phyloP scores from a whole-genome alignment of 2,329 filamentous ascomycete genomes.

The Scedosporium dehoogii region DNA sequence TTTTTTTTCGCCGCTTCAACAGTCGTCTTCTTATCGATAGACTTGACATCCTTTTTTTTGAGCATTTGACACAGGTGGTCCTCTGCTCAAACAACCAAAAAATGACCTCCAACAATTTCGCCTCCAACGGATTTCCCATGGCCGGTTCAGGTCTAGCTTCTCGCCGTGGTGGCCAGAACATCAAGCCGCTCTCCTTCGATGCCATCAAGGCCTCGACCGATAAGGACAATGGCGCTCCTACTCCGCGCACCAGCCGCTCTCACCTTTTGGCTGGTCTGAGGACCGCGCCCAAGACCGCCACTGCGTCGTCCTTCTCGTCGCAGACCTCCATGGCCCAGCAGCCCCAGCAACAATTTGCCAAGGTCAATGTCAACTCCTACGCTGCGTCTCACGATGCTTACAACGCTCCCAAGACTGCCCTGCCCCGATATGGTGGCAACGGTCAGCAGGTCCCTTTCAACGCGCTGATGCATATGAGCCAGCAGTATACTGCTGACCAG shows the following conservation, averaged over 20 bases:
- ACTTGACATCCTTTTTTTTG: slow-evolving; percentile 18
- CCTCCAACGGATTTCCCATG: slow-evolving; percentile 63
- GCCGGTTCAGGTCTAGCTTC: slow-evolving; percentile 76
- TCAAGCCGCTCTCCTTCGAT: slow-evolving; percentile 82
- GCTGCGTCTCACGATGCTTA: slow-evolving; percentile 28
- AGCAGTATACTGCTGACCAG: slow-evolving; percentile 73
- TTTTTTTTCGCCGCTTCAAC: not conserved
- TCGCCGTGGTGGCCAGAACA: slow-evolving; percentile 70
- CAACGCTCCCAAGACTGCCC: slow-evolving; percentile 48
- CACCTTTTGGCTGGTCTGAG: slow-evolving; percentile 88
- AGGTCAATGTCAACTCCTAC: slow-evolving; percentile 37
- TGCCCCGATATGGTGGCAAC: slow-evolving; percentile 33
- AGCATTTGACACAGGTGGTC: slow-evolving; percentile 91
- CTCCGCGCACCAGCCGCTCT: slow-evolving; percentile 86
- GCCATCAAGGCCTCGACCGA: slow-evolving; percentile 60
- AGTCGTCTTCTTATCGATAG: not conserved
- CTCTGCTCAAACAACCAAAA: slow-evolving; percentile 42
- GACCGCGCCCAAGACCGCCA: slow-evolving; percentile 81
- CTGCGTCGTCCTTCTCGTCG: slow-evolving; percentile 56
- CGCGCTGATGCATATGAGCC: slow-evolving; percentile 22
- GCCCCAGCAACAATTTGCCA: slow-evolving; percentile 32
- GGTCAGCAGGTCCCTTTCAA: slow-evolving; percentile 16
- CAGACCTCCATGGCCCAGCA: slow-evolving; percentile 41
- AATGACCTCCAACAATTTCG: slow-evolving; percentile 84
- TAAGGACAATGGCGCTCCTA: slow-evolving; percentile 59